Evolutionary conservation across 306 rosid genomes (phyloP), one percentile per base, ranked within the genome.

Genomic region (Mimosa pudica): DNA sequence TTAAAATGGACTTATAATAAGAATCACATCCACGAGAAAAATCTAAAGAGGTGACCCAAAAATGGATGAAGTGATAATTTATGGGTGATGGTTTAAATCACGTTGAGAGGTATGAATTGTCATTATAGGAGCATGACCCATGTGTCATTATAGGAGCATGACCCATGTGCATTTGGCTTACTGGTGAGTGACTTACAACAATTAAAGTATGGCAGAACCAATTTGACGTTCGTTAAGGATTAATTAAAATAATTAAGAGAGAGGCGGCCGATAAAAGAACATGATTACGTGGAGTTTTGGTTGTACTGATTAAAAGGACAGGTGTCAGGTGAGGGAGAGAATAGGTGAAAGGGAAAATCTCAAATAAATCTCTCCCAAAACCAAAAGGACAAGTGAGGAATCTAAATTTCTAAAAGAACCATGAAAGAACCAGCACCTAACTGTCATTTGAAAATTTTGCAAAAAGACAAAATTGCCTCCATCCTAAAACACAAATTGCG

Each of bases 171-270:
- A 67, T 67, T 51, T 42, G 49, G 20, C 10, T 68, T n/a, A 36
- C 71, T 38, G 49, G 10, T n/a, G 13, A 44, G 10, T n/a, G 13
- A 44, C 52, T n/a, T n/a, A 41, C 42, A 66, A 41, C 41, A 66
- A 38, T 66, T 36, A 38, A 66, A 18, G 57, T 82, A 60, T 60
- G 76, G 75, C 67, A 65, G 18, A 71, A 48, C 11, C 54, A 72
- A 58, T 62, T 70, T 20, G 9, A 38, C 8, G 77, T 35, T n/a
- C 16, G 77, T 54, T 41, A 16, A 45, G 13, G 33, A 68, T 2
- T 3, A 8, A 36, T 30, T 44, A n/a, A 69, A 49, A 70, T 30
- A 42, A 60, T 17, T 32, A 46, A 71, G 36, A 45, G 30, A 49
- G 47, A 24, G 14, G 69, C 7, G 20, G 51, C 7, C 52, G n/a